Evolutionary conservation across 805 yeast species (phyloP), one percentile per base, ranked within the genome.

Genomic region (Spathaspora hagerdaliae): DNA sequence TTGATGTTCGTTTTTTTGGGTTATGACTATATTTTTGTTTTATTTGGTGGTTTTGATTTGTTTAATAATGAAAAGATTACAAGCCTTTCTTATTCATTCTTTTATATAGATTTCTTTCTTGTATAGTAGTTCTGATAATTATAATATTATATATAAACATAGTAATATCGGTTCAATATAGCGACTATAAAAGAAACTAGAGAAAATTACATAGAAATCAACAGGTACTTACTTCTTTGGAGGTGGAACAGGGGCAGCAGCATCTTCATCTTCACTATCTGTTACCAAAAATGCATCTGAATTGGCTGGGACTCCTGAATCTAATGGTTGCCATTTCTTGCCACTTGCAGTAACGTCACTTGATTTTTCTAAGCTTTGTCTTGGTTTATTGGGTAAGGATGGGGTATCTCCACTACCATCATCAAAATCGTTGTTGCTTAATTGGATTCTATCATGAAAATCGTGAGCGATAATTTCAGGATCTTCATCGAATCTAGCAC

Each of bases 381-480:
- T 14, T 10, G 46, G 44, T 40, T 51, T 44, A 1, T 31, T 38
- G 13, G 52, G 52, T 36, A 46, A 46, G 12, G 33, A 29, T 15
- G 52, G 52, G 5, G 24, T 36, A 31, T 43, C 34, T 12, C 27
- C 57, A 15, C 39, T 39, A 26, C 47, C 53, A 19, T 56, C 59
- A 32, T 53, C 51, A 9, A 41, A 35, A 24, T 63, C 63, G 41
- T 63, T 66, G 54, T 75, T 73, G 36, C 64, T 63, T 56, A 79
- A 65, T 45, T 69, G 68, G 45, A 79, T 61, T 42, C 56, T 69
- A 32, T 73, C 74, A 50, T 73, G 76, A 60, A 80, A 78, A 47
- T 77, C 79, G 49, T 70, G 65, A 42, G 69, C 63, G 47, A 79
- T 65, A 49, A 75, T 81, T 45, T 74, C 74, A 0, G 83, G 83